These are phyloP conservation scores for Cordyceps fumosorosea DNA, from an alignment of 2,329 filamentous ascomycete species.

Conservation along the genomic window DNA sequence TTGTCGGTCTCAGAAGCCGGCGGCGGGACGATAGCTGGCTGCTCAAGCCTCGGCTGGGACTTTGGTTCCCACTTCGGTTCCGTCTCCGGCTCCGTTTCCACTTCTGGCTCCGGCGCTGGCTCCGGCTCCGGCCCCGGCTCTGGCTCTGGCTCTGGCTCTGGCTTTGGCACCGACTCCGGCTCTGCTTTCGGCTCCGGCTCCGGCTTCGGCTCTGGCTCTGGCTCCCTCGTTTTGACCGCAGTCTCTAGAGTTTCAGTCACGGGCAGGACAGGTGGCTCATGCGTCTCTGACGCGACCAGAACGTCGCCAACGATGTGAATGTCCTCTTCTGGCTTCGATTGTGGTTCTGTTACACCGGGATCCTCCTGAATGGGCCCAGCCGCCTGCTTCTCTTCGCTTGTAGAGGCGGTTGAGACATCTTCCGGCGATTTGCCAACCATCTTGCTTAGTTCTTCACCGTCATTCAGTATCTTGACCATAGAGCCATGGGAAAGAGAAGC, in stretches of 20 bases:
- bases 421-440: constrained; percentile 38
- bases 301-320: background rate
- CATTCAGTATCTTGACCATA: constrained; percentile 39
- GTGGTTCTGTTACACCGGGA: background rate
- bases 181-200: background rate
- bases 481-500: constrained; percentile 43
- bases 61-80: background rate
- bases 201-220: background rate
- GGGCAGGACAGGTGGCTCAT: background rate
- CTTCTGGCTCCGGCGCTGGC: background rate
- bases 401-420: constrained; percentile 18
- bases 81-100: background rate
- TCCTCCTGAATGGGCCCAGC: background rate
- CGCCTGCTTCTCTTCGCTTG: constrained; percentile 7
- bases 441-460: constrained; percentile 36
- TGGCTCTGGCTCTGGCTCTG: background rate
- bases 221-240: background rate
- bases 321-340: background rate
- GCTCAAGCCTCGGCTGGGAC: background rate
- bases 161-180: background rate
- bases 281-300: background rate
- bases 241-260: background rate
- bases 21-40: background rate
- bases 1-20: background rate
- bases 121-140: background rate